Evolutionary conservation across 352 stramenopile species (phyloP).

Genomic region (Globisporangium lucens): DNA sequence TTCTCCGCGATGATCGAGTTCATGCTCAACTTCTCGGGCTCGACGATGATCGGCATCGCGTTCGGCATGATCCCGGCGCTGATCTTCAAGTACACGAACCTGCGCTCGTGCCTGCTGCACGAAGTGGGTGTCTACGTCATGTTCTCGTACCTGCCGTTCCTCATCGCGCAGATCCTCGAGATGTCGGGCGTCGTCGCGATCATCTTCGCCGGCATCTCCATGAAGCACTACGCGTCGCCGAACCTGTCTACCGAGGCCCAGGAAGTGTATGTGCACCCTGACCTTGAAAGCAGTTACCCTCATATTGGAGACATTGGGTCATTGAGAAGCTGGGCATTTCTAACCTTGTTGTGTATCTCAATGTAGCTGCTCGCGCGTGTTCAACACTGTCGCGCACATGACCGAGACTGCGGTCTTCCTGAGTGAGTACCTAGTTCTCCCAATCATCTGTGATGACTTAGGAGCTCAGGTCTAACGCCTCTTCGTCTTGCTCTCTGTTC

Average conservation of each 20-base stretch:
- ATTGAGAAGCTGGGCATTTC: not conserved
- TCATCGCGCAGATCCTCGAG: slow-evolving; percentile 65
- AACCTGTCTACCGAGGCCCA: slow-evolving; percentile 84
- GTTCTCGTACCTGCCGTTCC: slow-evolving; percentile 84
- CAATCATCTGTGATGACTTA: not conserved
- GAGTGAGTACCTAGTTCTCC: slow-evolving; percentile 37
- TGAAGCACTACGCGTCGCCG: slow-evolving; percentile 87
- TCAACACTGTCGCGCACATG: slow-evolving; percentile 90
- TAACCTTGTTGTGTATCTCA: not conserved
- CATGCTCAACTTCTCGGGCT: slow-evolving; percentile 84
- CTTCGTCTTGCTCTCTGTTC: not conserved
- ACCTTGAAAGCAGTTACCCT: not conserved
- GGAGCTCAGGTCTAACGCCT: not conserved
- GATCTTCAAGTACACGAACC: slow-evolving; percentile 90
- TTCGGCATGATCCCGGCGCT: slow-evolving; percentile 82
- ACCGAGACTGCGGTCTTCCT: slow-evolving; percentile 93
- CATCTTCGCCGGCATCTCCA: slow-evolving; percentile 91
- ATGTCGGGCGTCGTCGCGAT: slow-evolving; percentile 93
- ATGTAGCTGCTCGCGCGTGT: slow-evolving; percentile 77
- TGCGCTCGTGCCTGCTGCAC: slow-evolving; percentile 81
- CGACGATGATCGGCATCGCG: slow-evolving; percentile 83
- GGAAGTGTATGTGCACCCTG: slow-evolving; percentile 53
- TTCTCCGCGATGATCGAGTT: slow-evolving; percentile 88
- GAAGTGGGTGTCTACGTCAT: slow-evolving; percentile 89
- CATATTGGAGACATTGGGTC: not conserved